phyloP scores from a whole-genome alignment of 495 filamentous ascomycete genomes.

The Aspergillus kassunensis region DNA sequence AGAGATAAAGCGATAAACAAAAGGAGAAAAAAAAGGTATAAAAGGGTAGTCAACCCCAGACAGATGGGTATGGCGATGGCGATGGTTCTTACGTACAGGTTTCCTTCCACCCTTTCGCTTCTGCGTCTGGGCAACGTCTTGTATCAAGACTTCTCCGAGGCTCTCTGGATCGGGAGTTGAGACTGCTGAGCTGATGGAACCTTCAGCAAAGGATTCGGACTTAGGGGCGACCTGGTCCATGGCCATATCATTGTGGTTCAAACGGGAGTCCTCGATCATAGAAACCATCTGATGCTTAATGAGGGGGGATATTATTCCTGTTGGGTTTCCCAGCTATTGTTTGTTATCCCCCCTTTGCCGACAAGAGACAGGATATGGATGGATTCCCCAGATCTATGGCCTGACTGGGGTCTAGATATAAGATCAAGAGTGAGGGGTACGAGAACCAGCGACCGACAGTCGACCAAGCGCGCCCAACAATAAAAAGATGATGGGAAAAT shows the following conservation, averaged over 20 bases:
- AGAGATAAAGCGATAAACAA: slow-evolving; percentile 10
- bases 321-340: slow-evolving; percentile 9
- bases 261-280: slow-evolving; percentile 41
- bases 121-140: slow-evolving; percentile 59
- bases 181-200: slow-evolving; percentile 44
- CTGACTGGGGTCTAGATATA: slow-evolving; percentile 1
- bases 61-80: too few species aligned
- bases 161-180: slow-evolving; percentile 57
- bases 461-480: too few species aligned
- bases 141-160: slow-evolving; percentile 51
- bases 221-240: slow-evolving; percentile 45
- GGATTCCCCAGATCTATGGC: slow-evolving; percentile 10
- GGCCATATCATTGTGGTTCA: slow-evolving; percentile 38
- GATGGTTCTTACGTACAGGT: slow-evolving; percentile 63
- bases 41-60: slow-evolving; percentile 1
- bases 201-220: slow-evolving; percentile 43
- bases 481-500: background rate
- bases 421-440: slow-evolving; percentile 5
- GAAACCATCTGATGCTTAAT: slow-evolving; percentile 39
- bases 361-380: background rate
- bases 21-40: slow-evolving; percentile 13
- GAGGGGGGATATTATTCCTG: slow-evolving; percentile 14
- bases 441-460: background rate
- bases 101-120: slow-evolving; percentile 98
- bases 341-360: slow-evolving; percentile 18